Base-by-base conservation (phyloP, 805 yeast genomes). In the Barnettozyma botsteinii region DNA sequence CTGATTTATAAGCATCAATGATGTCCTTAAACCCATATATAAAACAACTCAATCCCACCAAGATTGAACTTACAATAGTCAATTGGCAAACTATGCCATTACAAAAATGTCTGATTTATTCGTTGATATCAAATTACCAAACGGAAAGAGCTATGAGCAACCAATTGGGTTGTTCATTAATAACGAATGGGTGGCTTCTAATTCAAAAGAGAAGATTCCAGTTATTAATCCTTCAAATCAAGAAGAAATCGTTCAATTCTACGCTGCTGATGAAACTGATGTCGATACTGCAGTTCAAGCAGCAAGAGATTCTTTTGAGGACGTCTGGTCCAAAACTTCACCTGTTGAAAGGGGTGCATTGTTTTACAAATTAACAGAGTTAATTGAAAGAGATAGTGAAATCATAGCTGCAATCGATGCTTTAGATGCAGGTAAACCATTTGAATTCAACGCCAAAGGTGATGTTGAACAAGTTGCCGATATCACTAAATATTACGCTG, bases 141-240 rank as follows among this genome's bases (percentile, higher is more conserved):
- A 77, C 47, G 88, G 88, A 19, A 55, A 62, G 23, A 64, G 69
- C 19, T 83, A 81, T 56, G 69, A 73, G 36, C 94, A 85, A 66
- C 96, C 96, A 52, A 78, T 82, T 10, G 96, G 96, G 37, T 66
- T 89, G 51, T 91, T 85, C 72, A 88, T 91, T 62, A 82, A 86
- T 69, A 85, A 85, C 62, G 87, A 85, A 61, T 88, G 82, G 56
- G 79, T 82, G 35, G 53, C 65, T 31, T 71, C 85, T 8, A 91
- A 89, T 46, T 73, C 73, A 38, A 73, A 72, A 38, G 67, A 73
- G 50, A 73, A 75, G 11, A 66, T 83, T 43, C 57, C 65, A 5
- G 70, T 70, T 4, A 70, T 71, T 30, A 64, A 70, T 39, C 85
- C 85, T 35, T 64, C 81, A 7, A 79, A 85, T 14, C 85, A 76